Percentiles rank a stretch among this genome's conserved stretches.
Conservation (phyloP, 2,329 filamentous ascomycete species). For the Phialophora macrospora region DNA sequence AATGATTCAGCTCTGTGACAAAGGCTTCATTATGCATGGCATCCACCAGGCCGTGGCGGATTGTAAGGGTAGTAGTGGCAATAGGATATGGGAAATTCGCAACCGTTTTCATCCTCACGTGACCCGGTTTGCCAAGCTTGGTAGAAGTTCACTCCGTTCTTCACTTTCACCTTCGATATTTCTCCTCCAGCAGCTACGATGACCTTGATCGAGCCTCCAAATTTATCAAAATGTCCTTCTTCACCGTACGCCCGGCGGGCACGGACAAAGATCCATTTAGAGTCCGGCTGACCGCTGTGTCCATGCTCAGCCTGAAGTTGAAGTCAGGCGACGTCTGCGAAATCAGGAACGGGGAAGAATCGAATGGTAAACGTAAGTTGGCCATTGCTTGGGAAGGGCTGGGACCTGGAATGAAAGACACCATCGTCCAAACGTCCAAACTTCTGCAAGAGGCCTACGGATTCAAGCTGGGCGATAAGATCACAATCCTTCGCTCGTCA, state of each 20-base stretch:
- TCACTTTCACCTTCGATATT: not conserved
- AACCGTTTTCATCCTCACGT: not conserved
- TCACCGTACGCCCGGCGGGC: constrained; percentile 61
- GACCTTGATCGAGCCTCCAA: not conserved
- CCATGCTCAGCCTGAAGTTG: constrained; percentile 61
- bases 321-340: constrained; percentile 64
- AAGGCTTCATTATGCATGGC: not conserved
- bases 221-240: constrained; percentile 43
- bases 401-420: constrained; percentile 65
- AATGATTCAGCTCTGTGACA: constrained; percentile 20
- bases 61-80: not conserved
- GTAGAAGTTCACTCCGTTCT: not conserved
- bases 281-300: constrained; percentile 62
- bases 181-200: not conserved
- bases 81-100: not conserved
- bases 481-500: constrained; percentile 64
- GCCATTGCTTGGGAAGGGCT: constrained; percentile 66
- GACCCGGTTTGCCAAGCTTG: not conserved
- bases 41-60: not conserved
- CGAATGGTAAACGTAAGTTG: constrained; percentile 32
- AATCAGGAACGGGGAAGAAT: constrained; percentile 43
- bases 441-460: constrained; percentile 73
- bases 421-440: constrained; percentile 73
- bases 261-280: constrained; percentile 63
- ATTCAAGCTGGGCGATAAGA: constrained; percentile 72